Conservation (phyloP, 2,329 filamentous ascomycete genomes). For the Pseudocercospora eumusae region DNA sequence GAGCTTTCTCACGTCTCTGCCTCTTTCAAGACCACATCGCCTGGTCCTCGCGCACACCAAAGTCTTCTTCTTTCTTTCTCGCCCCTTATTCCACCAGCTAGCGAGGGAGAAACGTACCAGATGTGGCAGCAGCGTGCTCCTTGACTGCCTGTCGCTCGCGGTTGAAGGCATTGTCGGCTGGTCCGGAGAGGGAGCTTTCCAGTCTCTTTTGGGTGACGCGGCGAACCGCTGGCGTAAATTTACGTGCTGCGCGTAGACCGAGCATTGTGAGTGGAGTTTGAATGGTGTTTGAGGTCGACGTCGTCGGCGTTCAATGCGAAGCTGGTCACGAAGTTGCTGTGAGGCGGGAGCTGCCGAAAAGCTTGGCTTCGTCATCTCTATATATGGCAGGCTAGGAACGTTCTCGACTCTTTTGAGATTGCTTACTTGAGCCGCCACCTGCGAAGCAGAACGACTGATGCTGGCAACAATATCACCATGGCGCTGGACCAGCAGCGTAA, state of each 20-base stretch:
- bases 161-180: constrained; percentile 86
- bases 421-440: constrained; percentile 4
- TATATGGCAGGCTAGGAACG: constrained; percentile 15
- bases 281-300: constrained; percentile 14
- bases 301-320: neutral
- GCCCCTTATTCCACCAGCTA: neutral
- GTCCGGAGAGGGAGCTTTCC: constrained; percentile 51
- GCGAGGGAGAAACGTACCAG: constrained; percentile 61
- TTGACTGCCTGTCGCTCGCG: constrained; percentile 87
- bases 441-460: neutral
- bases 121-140: constrained; percentile 81
- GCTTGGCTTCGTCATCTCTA: constrained; percentile 2
- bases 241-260: constrained; percentile 33
- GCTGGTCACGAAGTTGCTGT: constrained; percentile 13
- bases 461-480: constrained; percentile 27
- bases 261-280: constrained; percentile 30
- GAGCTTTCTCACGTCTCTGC: neutral
- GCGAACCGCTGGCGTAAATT: constrained; percentile 34
- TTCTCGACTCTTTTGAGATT: neutral
- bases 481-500: constrained; percentile 41
- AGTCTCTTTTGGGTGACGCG: constrained; percentile 31
- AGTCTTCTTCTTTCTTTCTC: neutral
- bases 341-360: constrained; percentile 5
- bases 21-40: neutral
- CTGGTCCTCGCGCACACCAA: neutral